Percentiles rank a stretch among this genome's conserved stretches.
phyloP scores from a whole-genome alignment of 1,139 yeast genomes.

The Torulaspora pretoriensis region DNA sequence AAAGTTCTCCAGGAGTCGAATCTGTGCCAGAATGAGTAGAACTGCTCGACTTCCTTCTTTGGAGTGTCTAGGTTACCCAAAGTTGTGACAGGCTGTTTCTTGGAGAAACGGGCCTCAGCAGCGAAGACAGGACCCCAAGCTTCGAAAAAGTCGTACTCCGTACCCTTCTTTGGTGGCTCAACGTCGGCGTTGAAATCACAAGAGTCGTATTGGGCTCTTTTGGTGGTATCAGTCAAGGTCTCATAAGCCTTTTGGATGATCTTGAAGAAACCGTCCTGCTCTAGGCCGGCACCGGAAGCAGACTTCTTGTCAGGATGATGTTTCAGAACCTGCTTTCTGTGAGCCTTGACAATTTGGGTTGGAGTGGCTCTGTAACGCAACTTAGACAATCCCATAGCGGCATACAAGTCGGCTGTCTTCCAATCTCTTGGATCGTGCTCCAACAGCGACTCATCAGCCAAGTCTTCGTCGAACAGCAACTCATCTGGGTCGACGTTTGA shows the following conservation, averaged over 20 bases:
- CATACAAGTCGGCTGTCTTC: conserved; percentile 94
- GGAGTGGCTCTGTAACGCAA: conserved; percentile 88
- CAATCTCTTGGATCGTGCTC: conserved; percentile 95
- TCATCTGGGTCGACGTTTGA: conserved; percentile 66
- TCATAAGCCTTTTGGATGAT: conserved; percentile 96
- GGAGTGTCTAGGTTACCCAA: conserved; percentile 67
- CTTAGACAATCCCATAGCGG: conserved; percentile 89
- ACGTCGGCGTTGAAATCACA: conserved; percentile 89
- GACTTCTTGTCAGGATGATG: conserved; percentile 97
- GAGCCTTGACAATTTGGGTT: conserved; percentile 93
- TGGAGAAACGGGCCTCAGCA: conserved; percentile 88
- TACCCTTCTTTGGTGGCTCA: conserved; percentile 64
- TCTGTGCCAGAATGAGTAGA: conserved; percentile 89
- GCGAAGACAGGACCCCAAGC: conserved; percentile 92
- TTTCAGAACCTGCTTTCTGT: conserved; percentile 91
- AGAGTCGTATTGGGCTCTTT: conserved; percentile 92
- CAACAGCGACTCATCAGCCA: conserved; percentile 61
- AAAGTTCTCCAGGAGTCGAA: conserved; percentile 98
- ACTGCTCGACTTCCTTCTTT: conserved; percentile 81
- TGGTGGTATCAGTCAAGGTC: conserved; percentile 75
- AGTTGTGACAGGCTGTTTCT: conserved; percentile 79
- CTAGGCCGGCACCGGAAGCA: conserved; percentile 74
- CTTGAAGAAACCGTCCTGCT: conserved; percentile 96
- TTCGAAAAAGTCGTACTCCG: conserved; percentile 74
- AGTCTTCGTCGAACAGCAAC: conserved; percentile 73